Evolutionary conservation across 2,329 filamentous ascomycete species (phyloP), one percentile per base, ranked within the genome.

Genomic region (Pyrenophora tritici-repentis): DNA sequence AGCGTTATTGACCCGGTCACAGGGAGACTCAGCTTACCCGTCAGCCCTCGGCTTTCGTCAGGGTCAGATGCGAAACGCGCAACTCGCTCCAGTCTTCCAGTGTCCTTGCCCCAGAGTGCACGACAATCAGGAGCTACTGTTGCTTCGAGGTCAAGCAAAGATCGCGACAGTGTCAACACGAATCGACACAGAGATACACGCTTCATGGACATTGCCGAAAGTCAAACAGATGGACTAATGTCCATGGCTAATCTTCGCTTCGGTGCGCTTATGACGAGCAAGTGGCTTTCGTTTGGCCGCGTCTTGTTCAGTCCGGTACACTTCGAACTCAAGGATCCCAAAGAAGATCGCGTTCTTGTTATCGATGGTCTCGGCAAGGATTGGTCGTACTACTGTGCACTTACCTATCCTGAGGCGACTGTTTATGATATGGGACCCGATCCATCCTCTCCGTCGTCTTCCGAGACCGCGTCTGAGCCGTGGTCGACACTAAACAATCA

Each of bases 361-460:
- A 81, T 94, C 49, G 90, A 94, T 73, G 90, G 90, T 4, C 84
- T 94, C 24, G 90, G 90, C n/a, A 92, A 91, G 65, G 90, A 94
- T 67, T 94, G 90, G 90, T 92, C 89, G 0, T 92, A 90, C 70
- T 93, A 91, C 62, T 89, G 89, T 16, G 88, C 90, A 6, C 85
- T 92, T 66, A 91, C 88, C 1, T 93, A 93, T 58, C 87, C 88
- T 0, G 79, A 80, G 0, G 87, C 87, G 0, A 87, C 84, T 2
- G 87, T 94, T 56, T 93, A 90, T 76, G 91, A 92, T 66, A 79
- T 93, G 18, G 74, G 74, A 3, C 67, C 72, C 35, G 62, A 65
- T 20, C 55, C 65, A 35, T 66, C 67, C 3, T 60, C 67, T 6
- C 48, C 61, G 8, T 34, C 58, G 6, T 34, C 58, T 18, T 47